phyloP scores from a whole-genome alignment of 31 red algal genomes.

The Bonnemaisonia californica region DNA sequence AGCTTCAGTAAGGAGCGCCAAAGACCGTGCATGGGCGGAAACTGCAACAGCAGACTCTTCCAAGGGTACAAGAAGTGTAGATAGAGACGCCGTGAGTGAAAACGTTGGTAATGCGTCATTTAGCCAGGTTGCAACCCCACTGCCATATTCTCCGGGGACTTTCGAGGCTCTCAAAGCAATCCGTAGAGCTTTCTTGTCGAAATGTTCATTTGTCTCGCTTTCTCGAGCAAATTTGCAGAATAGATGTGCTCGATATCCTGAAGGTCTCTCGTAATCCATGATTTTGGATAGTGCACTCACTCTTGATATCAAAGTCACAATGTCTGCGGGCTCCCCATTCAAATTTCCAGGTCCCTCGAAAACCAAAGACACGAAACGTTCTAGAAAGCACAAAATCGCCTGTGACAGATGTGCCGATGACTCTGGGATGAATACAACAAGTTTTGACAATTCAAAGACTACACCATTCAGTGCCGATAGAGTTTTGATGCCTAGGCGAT shows the following conservation, averaged over 20 bases:
- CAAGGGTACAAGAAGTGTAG: constrained; percentile 23
- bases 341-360: background rate
- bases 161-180: background rate
- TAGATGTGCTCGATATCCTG: constrained; percentile 29
- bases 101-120: background rate
- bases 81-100: constrained; percentile 32
- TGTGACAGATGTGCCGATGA: background rate
- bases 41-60: constrained; percentile 75
- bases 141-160: constrained; percentile 29
- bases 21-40: constrained; percentile 52
- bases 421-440: background rate
- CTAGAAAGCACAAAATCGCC: constrained; percentile 1
- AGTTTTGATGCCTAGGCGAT: background rate
- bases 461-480: background rate
- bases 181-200: constrained; percentile 18
- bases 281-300: constrained; percentile 43
- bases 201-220: constrained; percentile 15
- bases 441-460: background rate
- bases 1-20: constrained; percentile 49
- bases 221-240: constrained; percentile 65
- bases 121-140: constrained; percentile 35
- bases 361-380: constrained; percentile 13
- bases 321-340: background rate
- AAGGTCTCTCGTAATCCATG: constrained; percentile 14
- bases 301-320: constrained; percentile 42